phyloP scores from a whole-genome alignment of 805 yeast genomes.

The Ogataea salicorniae region DNA sequence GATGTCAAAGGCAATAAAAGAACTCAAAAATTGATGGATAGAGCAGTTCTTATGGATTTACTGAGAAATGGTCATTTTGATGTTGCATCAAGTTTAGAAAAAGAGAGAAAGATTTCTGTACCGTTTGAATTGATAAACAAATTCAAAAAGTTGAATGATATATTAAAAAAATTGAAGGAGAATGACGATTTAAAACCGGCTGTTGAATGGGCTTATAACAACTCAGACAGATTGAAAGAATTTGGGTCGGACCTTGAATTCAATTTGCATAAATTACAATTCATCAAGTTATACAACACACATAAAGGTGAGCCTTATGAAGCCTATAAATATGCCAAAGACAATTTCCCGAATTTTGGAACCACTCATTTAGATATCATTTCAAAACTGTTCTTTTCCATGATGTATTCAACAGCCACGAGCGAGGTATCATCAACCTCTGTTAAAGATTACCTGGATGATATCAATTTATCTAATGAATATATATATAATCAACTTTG shows the following conservation, averaged over 20 bases:
- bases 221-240: conserved; percentile 22
- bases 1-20: conserved; percentile 8
- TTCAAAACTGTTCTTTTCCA: conserved; percentile 39
- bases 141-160: conserved; percentile 39
- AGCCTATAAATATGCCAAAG: conserved; percentile 42
- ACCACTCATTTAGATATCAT: conserved; percentile 36
- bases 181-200: conserved; percentile 39
- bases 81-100: conserved; percentile 21
- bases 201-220: conserved; percentile 40
- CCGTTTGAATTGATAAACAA: conserved; percentile 28
- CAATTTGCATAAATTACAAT: conserved; percentile 39
- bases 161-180: conserved; percentile 33
- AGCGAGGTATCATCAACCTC: conserved; percentile 1
- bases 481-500: conserved; percentile 29
- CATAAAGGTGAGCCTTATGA: conserved; percentile 20
- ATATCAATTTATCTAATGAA: conserved; percentile 8
- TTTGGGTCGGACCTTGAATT: conserved; percentile 42
- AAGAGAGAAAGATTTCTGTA: conserved; percentile 24
- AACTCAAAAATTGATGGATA: conserved; percentile 15
- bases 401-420: conserved; percentile 18
- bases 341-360: conserved; percentile 36
- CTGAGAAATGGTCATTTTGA: conserved; percentile 29
- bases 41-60: conserved; percentile 30
- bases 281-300: conserved; percentile 27
- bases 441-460: conserved; percentile 6